Evolutionary conservation across 2,329 filamentous ascomycete species (phyloP), one percentile per base, ranked within the genome.

Genomic region (Penicillium glabrum): DNA sequence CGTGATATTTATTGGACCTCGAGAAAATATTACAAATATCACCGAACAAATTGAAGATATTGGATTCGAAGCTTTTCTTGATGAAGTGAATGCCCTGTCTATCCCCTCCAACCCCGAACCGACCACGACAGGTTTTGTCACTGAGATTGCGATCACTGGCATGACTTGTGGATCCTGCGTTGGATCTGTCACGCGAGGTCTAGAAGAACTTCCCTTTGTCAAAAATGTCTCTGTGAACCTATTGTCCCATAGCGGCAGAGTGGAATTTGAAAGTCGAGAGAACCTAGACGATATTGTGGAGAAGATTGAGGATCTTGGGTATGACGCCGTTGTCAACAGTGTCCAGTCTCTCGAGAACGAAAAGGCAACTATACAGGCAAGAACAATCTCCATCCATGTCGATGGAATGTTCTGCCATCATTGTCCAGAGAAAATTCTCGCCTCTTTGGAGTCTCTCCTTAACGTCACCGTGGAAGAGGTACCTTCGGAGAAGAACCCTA

Each of bases 361-460:
- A 2, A 62, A 73, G 16, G 64, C 73, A 41, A 58, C 59, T 5
- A 46, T 57, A 0, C 62, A 65, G 46, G 71, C 79, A 50, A 79
- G 89, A 46, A 85, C 84, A 1, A 81, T 91, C 2, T 83, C 87
- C 54, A 85, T 93, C 55, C 75, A 74, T 39, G 78, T 93, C 48
- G 82, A 89, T 49, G 90, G 90, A 48, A 87, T 93, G 76, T 91
- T 89, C 72, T 93, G 90, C 72, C 79, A 83, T 14, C 85, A 89
- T 66, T 93, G 89, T 64, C 87, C 89, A 1, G 77, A 79, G 31
- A 77, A 72, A 45, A 66, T 79, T 13, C 51, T 73, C 11, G 53
- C 63, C 8, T 68, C 72, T 5, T 53, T 79, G 48, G 64, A 79
- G 43, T 69, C 70, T 11, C 77, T 80, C 2, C 84, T 88, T 62